These are phyloP conservation scores for Melaleuca quinquenervia DNA, from an alignment of 345 rosid genomes.

Conservation along the genomic window DNA sequence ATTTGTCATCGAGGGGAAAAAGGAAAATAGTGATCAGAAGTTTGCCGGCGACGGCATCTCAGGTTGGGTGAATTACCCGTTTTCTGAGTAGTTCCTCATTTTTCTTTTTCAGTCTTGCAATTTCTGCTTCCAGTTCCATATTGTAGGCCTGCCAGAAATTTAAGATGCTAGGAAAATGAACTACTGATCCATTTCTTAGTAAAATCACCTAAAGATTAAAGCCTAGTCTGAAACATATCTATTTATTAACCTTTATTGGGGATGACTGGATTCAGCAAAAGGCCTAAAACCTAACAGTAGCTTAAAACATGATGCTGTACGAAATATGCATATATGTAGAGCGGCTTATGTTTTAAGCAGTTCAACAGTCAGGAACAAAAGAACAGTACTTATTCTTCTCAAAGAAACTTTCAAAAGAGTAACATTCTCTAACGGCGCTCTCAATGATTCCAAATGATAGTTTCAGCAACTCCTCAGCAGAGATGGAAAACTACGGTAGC, in stretches of 20 bases:
- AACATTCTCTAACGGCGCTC: not conserved
- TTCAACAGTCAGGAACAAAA: not conserved
- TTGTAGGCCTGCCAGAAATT: slow-evolving; percentile 71
- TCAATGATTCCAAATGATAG: not conserved
- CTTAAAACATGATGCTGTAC: not conserved
- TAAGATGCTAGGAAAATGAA: not conserved
- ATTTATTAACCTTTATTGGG: too few relatives aligned
- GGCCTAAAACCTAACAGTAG: too few relatives aligned
- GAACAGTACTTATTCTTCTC: not conserved
- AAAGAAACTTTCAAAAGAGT: not conserved
- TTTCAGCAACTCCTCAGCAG: not conserved
- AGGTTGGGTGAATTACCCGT: slow-evolving; percentile 34
- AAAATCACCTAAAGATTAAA: not conserved
- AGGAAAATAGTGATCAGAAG: not conserved
- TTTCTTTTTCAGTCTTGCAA: slow-evolving; percentile 68
- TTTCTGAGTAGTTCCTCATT: slow-evolving; percentile 66
- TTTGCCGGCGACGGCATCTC: not conserved
- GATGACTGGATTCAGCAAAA: too few relatives aligned
- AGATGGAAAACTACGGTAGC: not conserved
- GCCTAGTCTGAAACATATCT: not conserved
- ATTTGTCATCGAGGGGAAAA: not conserved
- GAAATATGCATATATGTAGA: not conserved
- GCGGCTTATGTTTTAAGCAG: not conserved
- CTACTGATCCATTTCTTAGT: not conserved
- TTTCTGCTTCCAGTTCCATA: slow-evolving; percentile 84